Conservation (phyloP, 2,329 filamentous ascomycete genomes). For the Calonectria fujianensis region DNA sequence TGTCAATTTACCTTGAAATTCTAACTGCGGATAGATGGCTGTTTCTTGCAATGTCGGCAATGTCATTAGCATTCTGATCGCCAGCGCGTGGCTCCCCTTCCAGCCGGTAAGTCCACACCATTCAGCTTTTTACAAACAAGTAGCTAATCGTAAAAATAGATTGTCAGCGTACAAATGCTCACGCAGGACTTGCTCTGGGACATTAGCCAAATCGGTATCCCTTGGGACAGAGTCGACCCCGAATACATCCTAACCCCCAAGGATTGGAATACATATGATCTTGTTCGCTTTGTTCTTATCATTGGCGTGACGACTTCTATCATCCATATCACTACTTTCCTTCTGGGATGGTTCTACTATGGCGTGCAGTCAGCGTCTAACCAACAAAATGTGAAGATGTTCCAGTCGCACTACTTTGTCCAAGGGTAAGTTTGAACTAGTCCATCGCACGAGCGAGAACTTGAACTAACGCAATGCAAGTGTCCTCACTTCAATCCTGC, state of each 20-base stretch:
- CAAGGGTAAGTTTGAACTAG: neutral
- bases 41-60: conserved; percentile 58
- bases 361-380: neutral
- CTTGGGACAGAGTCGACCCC: conserved; percentile 55
- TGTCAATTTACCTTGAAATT: accelerated
- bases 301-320: conserved; percentile 53
- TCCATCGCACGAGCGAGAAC: neutral
- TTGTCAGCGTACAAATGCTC: conserved; percentile 54
- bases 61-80: conserved; percentile 55
- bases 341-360: conserved; percentile 25
- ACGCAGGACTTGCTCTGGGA: conserved; percentile 57
- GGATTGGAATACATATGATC: conserved; percentile 53
- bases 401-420: conserved; percentile 28
- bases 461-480: neutral
- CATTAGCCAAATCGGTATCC: conserved; percentile 56
- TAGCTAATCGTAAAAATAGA: conserved; percentile 44
- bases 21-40: conserved; percentile 51
- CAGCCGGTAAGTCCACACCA: conserved; percentile 1
- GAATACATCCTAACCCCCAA: conserved; percentile 54
- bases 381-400: conserved; percentile 10
- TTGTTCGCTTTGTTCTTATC: conserved; percentile 55
- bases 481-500: neutral
- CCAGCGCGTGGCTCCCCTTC: conserved; percentile 56
- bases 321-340: conserved; percentile 11
- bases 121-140: too few relatives aligned